Percentiles rank a stretch among this genome's conserved stretches.
Conservation (phyloP, 129 eudicot genomes). For the Flaveria linearis region DNA sequence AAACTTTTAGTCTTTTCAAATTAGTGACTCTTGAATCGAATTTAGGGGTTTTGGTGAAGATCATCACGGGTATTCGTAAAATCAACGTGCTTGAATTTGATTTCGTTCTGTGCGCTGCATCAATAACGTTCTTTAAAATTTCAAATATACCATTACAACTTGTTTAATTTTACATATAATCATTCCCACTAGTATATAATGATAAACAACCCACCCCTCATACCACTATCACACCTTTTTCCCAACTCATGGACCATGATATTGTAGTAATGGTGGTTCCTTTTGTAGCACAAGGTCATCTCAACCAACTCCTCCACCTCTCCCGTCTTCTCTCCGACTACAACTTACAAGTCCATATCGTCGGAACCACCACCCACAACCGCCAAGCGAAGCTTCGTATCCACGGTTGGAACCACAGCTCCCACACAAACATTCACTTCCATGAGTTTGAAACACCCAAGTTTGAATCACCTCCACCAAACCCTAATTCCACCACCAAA, state of each 20-base stretch:
- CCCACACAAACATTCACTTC: conserved; percentile 33
- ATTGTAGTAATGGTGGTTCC: conserved; percentile 28
- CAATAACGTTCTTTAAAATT: too few species aligned
- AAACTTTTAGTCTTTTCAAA: too few species aligned
- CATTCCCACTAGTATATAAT: too few species aligned
- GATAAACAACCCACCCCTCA: neutral
- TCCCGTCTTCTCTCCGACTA: conserved; percentile 59
- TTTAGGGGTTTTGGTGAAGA: too few species aligned
- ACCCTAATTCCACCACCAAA: conserved; percentile 36
- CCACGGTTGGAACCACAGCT: conserved; percentile 30
- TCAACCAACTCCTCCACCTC: conserved; percentile 45
- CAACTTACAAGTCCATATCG: conserved; percentile 52
- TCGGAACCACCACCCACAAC: conserved; percentile 53
- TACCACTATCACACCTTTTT: neutral
- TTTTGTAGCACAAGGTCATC: conserved; percentile 47
- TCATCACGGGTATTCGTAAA: too few species aligned
- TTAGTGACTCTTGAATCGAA: too few species aligned
- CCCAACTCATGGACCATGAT: conserved; percentile 2
- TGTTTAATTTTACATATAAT: too few species aligned
- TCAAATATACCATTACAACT: too few species aligned
- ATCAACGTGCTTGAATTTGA: too few species aligned
- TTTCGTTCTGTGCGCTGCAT: too few species aligned
- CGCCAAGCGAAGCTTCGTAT: conserved; percentile 53
- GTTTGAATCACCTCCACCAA: conserved; percentile 43
- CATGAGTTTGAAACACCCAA: conserved; percentile 47